Evolutionary conservation across 257 asterid genomes (phyloP), one percentile per base, ranked within the genome.

Genomic region (Cruciata laevipes): DNA sequence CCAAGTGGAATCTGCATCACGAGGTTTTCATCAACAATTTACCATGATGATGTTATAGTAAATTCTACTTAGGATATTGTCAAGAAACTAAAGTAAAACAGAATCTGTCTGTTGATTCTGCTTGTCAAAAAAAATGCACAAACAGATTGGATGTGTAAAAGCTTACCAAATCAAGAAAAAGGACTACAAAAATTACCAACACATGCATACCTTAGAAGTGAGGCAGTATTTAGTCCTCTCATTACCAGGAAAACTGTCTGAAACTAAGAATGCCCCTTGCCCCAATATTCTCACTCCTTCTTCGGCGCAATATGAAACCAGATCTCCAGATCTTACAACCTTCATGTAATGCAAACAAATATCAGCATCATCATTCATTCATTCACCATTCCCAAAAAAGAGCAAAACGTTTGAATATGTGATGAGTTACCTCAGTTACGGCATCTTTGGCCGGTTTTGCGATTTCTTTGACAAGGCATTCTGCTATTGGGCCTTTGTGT

Each of bases 401-500:
- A 16, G 47, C 12, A 20, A 9, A 17, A 56, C 55, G 38, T 20
- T 20, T 47, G 24, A 53, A 56, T 0, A 33, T 51, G 1, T 31
- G 2, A 63, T 61, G 65, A 55, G 16, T n/a, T 71, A 89, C 98
- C 99, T 93, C 99, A 21, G 95, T 80, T 71, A 85, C 90, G 17
- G 99, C 84, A 76, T 93, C 99, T 69, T 93, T 93, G 4, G 96
- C 95, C 47, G 99, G 99, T 75, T 93, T 93, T 1, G 99, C 99
- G 31, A 93, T 93, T 79, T 93, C 99, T 72, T 93, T 93, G 0
- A 93, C 82, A 60, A 93, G 81, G 69, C 97, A 95, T 69, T 93
- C 99, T 9, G 96, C 99, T 62, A 93, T 93, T 3, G 99, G 97
- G 69, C 80, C 87, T 68, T 79, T 93, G 74, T 90, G 92, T 80